Percentiles rank a stretch among this genome's conserved stretches.
These are phyloP conservation scores for Stephania cephalantha DNA, from an alignment of 164 flowering plant species.

Conservation along the genomic window DNA sequence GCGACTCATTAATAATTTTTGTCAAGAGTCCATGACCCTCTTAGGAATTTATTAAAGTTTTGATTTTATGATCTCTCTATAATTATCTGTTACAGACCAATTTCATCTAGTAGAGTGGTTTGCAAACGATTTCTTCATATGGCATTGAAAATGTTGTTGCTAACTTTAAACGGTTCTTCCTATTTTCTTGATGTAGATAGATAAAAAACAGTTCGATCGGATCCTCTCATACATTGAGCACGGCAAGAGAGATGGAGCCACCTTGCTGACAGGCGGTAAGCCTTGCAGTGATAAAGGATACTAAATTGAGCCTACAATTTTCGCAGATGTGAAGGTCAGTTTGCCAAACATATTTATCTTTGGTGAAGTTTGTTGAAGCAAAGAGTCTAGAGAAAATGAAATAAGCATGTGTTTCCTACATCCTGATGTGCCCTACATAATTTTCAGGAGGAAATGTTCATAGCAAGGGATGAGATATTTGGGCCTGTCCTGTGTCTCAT, in stretches of 20 bases:
- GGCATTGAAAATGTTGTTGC: too few relatives aligned
- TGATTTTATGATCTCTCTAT: too few relatives aligned
- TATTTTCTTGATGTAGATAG: constrained; percentile 27
- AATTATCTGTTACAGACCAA: too few relatives aligned
- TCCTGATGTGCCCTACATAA: background rate
- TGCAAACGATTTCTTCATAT: too few relatives aligned
- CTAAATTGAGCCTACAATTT: constrained; percentile 63
- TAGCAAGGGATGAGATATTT: constrained; percentile 63
- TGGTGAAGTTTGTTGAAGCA: too few relatives aligned
- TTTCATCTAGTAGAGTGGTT: too few relatives aligned
- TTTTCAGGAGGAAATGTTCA: constrained; percentile 58
- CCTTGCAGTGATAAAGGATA: constrained; percentile 41
- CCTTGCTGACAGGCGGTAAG: constrained; percentile 44
- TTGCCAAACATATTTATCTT: too few relatives aligned
- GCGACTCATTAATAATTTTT: background rate
- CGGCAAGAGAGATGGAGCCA: constrained; percentile 62
- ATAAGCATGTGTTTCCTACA: background rate
- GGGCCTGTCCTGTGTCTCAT: constrained; percentile 71
- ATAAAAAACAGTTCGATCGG: constrained; percentile 41
- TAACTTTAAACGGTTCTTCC: too few relatives aligned
- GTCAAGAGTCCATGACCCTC: background rate
- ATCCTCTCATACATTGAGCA: constrained; percentile 46
- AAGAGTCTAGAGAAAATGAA: background rate
- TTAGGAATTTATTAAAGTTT: too few relatives aligned
- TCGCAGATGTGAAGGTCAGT: constrained; percentile 49